These are phyloP conservation scores for Chlorociboria aeruginascens DNA, from an alignment of 495 filamentous ascomycete species.

Conservation along the genomic window DNA sequence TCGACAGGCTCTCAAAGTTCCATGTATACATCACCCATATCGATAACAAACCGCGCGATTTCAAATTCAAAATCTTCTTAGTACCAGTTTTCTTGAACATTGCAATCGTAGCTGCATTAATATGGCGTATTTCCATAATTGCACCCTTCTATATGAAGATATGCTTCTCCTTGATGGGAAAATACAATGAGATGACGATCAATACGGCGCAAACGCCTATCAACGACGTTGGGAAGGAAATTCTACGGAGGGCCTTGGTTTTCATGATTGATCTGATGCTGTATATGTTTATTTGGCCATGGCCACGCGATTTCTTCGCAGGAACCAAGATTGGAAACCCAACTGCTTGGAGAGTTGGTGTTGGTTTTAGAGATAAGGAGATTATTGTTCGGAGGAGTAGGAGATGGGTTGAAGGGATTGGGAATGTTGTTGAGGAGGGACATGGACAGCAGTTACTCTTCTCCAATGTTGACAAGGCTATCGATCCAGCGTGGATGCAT, in stretches of 20 bases:
- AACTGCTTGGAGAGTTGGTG: slow-evolving; percentile 51
- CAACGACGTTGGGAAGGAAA: slow-evolving; percentile 32
- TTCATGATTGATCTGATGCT: slow-evolving; percentile 64
- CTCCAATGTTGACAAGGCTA: slow-evolving; percentile 33
- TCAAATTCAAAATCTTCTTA: slow-evolving; percentile 67
- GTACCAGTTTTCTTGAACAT: slow-evolving; percentile 62
- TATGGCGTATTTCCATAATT: slow-evolving; percentile 47
- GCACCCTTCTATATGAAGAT: slow-evolving; percentile 55
- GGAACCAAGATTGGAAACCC: slow-evolving; percentile 37
- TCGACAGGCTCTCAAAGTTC: slow-evolving; percentile 42
- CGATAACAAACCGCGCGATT: slow-evolving; percentile 46
- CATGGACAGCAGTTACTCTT: slow-evolving; percentile 18
- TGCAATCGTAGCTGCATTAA: slow-evolving; percentile 42
- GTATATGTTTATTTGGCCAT: slow-evolving; percentile 53
- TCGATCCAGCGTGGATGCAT: slow-evolving; percentile 45
- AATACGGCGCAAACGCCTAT: slow-evolving; percentile 38
- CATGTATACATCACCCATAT: slow-evolving; percentile 73
- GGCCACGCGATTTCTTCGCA: slow-evolving; percentile 64
- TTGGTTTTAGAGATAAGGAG: slow-evolving; percentile 61
- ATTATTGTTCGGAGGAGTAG: slow-evolving; percentile 62
- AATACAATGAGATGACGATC: slow-evolving; percentile 45
- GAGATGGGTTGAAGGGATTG: slow-evolving; percentile 35
- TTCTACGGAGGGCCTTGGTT: slow-evolving; percentile 40
- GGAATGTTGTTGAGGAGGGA: slow-evolving; percentile 21
- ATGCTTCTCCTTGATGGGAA: slow-evolving; percentile 44